Evolutionary conservation across 495 filamentous ascomycete species (phyloP).

Genomic region (Trichoderma parareesei): DNA sequence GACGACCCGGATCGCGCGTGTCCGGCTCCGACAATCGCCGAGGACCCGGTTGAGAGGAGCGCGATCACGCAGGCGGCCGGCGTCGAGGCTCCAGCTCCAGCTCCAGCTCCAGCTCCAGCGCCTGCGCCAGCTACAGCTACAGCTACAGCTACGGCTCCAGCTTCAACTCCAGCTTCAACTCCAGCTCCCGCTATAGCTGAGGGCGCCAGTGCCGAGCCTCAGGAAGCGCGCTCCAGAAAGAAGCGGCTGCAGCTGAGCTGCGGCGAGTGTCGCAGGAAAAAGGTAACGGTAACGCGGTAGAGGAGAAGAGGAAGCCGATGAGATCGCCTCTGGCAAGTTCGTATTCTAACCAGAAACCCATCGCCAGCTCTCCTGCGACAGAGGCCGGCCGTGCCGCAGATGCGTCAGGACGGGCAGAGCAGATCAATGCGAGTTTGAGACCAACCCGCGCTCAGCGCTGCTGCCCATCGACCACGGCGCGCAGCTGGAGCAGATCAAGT

Average conservation of each 20-base stretch:
- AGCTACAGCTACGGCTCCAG: neutral
- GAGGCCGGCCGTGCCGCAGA: slow-evolving; percentile 20
- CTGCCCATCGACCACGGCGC: neutral
- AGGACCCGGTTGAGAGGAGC: neutral
- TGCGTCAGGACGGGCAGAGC: slow-evolving; percentile 19
- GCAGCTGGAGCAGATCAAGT: slow-evolving; percentile 9
- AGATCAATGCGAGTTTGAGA: slow-evolving; percentile 19
- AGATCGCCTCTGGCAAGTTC: neutral
- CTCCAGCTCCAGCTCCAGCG: neutral
- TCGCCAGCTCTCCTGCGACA: slow-evolving; percentile 21
- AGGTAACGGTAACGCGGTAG: slow-evolving; percentile 13
- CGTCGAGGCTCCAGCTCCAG: neutral
- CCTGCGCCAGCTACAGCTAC: neutral
- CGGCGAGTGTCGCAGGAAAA: slow-evolving; percentile 21
- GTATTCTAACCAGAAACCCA: neutral
- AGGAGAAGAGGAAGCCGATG: neutral
- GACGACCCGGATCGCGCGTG: neutral
- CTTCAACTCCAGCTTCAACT: neutral
- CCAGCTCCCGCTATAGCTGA: neutral
- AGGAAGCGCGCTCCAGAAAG: slow-evolving; percentile 11
- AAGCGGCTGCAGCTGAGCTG: slow-evolving; percentile 20
- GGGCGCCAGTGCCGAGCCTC: neutral
- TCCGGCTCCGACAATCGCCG: slow-evolving; percentile 3
- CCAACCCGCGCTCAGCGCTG: slow-evolving; percentile 2
- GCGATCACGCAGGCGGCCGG: no score